These are phyloP conservation scores for Allantophomopsis cytisporea DNA, from an alignment of 2,329 filamentous ascomycete species.

Conservation along the genomic window DNA sequence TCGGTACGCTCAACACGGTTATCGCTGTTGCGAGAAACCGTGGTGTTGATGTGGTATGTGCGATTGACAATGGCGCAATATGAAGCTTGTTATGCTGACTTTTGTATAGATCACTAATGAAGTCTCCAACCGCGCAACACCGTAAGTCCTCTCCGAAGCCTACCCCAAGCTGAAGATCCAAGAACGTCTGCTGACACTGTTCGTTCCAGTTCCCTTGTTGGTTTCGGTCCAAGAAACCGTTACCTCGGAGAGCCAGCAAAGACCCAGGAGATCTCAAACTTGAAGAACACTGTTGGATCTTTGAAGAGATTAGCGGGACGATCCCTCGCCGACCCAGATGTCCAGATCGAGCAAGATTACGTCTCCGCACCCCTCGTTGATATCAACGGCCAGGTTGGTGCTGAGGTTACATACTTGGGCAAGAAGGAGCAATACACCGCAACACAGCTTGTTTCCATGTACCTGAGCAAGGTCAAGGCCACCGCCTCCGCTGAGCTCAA, in stretches of 20 bases:
- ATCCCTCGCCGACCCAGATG: constrained; percentile 76
- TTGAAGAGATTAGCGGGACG: constrained; percentile 90
- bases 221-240: constrained; percentile 86
- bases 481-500: constrained; percentile 80
- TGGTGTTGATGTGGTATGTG: constrained; percentile 94
- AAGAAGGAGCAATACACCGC: constrained; percentile 95
- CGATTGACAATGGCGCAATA: neutral
- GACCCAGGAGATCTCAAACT: constrained; percentile 97
- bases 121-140: constrained; percentile 94
- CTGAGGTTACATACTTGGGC: constrained; percentile 83
- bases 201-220: constrained; percentile 65
- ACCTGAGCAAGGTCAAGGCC: constrained; percentile 83
- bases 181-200: constrained; percentile 6
- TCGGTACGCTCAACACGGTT: constrained; percentile 93
- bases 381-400: constrained; percentile 86
- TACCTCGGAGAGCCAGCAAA: constrained; percentile 93
- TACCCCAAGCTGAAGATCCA: neutral
- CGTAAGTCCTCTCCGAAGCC: constrained; percentile 49
- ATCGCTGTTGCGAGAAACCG: constrained; percentile 96
- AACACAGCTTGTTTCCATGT: constrained; percentile 90
- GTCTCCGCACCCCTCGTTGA: constrained; percentile 79
- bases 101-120: constrained; percentile 80
- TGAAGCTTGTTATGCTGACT: constrained; percentile 17
- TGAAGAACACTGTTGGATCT: constrained; percentile 94
- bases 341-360: constrained; percentile 84